Evolutionary conservation across 2,329 filamentous ascomycete genomes (phyloP), one percentile per base, ranked within the genome.

Genomic region (Paraphaeosphaeria sporulosa): DNA sequence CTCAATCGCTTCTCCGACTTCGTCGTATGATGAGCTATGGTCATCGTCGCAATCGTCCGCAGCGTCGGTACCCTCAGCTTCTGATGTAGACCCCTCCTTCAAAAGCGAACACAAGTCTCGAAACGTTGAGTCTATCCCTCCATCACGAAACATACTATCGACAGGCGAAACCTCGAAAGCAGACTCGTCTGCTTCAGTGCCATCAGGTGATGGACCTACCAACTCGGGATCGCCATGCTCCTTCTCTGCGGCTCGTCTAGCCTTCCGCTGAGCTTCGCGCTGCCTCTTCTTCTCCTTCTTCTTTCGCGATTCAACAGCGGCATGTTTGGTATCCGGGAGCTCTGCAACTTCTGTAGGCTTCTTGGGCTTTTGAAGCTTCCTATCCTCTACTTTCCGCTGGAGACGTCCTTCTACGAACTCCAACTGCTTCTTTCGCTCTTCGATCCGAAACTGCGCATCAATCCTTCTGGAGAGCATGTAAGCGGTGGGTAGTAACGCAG

Each of bases 281-380:
- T 62, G 59, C 36, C 65, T 64, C 60, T 74, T 75, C 44, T 71
- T 70, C 17, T 62, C 61, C 60, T 69, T 73, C 59, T 67, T 73
- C 46, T 69, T 63, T 15, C 30, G 21, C n/a, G 52, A 47, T n/a
- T 69, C 67, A 2, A 70, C 54, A 12, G 57, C 34, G 3, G 59
- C 46, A 49, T 65, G 63, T 13, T 8, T 21, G 8, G 21, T 15
- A 44, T 47, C 17, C 19, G 21, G 15, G 25, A 13, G 19, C 3
- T 19, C 38, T 17, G 9, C 30, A 44, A 27, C 61, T 59, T 34
- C 49, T 8, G 17, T 30, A 10, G 49, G 1, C 8, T n/a, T 42
- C 21, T 19, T n/a, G 0, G 21, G 12, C 8, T 30, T 52, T 21
- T 52, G 34, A 17, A 42, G 23, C 10, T 7, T 13, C 23, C 6